Percentiles rank a stretch among this genome's conserved stretches.
phyloP scores from a whole-genome alignment of 192 early-diverging fungal species.

The Endogone sp. region DNA sequence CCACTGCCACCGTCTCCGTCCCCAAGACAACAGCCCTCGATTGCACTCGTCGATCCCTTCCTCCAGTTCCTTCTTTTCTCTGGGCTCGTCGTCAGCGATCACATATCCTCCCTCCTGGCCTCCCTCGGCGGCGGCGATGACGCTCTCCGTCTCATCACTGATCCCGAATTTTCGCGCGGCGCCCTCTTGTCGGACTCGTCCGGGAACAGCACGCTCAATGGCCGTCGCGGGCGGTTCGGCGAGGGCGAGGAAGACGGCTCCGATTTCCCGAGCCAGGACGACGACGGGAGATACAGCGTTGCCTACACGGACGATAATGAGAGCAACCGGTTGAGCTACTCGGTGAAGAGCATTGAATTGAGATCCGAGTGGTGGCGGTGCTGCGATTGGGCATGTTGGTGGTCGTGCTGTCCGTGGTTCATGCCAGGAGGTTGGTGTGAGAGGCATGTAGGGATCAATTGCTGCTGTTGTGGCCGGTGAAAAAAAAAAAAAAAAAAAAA shows the following conservation, averaged over 20 bases:
- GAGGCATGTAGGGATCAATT: not conserved
- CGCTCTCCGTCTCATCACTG: slow-evolving; percentile 9
- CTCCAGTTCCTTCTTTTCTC: slow-evolving; percentile 2
- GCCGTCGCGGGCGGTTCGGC: slow-evolving; percentile 6
- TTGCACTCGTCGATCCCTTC: slow-evolving; percentile 9
- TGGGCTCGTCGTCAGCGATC: slow-evolving; percentile 10
- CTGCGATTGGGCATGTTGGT: slow-evolving; percentile 10
- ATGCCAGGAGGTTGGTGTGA: slow-evolving; percentile 15
- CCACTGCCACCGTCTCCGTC: not conserved
- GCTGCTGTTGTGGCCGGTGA: not conserved
- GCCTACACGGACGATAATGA: not conserved
- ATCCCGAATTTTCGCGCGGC: slow-evolving; percentile 8
- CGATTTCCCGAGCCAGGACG: not conserved
- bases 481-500: too few relatives aligned
- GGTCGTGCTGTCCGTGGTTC: slow-evolving; percentile 9
- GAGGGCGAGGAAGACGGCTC: not conserved
- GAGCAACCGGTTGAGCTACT: slow-evolving; percentile 5
- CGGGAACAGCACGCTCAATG: slow-evolving; percentile 7
- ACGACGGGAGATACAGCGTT: not conserved
- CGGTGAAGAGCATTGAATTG: slow-evolving; percentile 13
- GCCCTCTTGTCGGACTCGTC: slow-evolving; percentile 1
- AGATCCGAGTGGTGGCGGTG: slow-evolving; percentile 9
- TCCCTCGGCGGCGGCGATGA: slow-evolving; percentile 10
- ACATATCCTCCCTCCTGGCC: slow-evolving; percentile 9
- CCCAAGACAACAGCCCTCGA: not conserved